Base-by-base conservation (phyloP, 352 stramenopile genomes). In the Globisporangium sylvaticum region DNA sequence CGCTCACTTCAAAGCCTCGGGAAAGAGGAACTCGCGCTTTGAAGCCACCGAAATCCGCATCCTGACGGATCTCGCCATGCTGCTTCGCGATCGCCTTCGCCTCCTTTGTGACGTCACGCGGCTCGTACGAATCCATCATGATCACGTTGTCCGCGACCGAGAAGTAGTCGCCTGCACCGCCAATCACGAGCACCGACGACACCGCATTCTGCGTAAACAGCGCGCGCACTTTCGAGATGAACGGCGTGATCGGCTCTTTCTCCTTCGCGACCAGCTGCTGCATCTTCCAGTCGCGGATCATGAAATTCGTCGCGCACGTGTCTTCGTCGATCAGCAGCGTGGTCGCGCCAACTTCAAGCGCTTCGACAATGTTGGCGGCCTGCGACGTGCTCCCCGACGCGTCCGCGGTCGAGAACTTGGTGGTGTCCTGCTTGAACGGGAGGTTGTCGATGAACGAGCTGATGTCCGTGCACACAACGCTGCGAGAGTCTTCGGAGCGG, bases 201-300 rank as follows among this genome's bases (percentile, higher is more conserved):
- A 99, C 90, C 4, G 81, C 80, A 15, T 88, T 72, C 50, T 97
- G 83, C 46, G 83, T 72, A 74, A 91, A 98, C 9, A 99, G 81
- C 22, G 94, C 93, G 32, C 92, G 90, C n/a, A 97, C 88, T 67
- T 98, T 97, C 44, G 87, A 89, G 62, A 99, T 96, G 76, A 99
- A 99, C 3, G 97, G 97, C 37, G 95, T 98, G 72, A 99, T 99
- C 1, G 97, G 97, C 72, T 99, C 97, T 71, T 98, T 98, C 56
- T 98, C 88, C 63, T 90, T 89, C 4, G 94, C 79, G 1, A 99
- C 96, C 6, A 99, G 81, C 67, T 97, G 83, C 80, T 98, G 95
- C 96, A 99, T 99, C 75, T 98, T 97, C 72, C 91, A 88, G 76
- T 99, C 97, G 27, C 97, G 87, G 59, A 98, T 98, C 96, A 99